A percentile compares a stretch with the other conserved stretches of the same genome.
Evolutionary conservation across 257 asterid species (phyloP).

Genomic region (Schizonepeta tenuifolia): DNA sequence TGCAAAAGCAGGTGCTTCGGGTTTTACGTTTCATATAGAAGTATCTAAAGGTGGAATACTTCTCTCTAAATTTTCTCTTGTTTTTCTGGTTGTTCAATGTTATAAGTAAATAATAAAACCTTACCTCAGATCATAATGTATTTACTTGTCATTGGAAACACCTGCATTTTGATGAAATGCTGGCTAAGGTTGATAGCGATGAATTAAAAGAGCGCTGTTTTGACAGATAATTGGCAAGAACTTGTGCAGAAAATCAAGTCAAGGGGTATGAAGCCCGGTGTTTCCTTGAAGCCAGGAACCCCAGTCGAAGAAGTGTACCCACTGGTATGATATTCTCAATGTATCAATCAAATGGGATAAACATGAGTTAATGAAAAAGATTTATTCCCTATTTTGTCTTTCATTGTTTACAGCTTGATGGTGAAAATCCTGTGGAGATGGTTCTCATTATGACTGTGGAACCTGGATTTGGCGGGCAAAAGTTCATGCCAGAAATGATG

Average conservation of each 20-base stretch:
- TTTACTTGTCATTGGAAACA: not conserved
- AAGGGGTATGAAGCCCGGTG: slow-evolving; percentile 90
- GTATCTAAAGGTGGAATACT: slow-evolving; percentile 21
- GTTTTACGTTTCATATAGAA: slow-evolving; percentile 16
- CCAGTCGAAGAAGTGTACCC: slow-evolving; percentile 88
- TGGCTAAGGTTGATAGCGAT: slow-evolving; percentile 16
- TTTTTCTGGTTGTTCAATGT: not conserved
- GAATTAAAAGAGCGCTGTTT: not conserved
- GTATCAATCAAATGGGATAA: not conserved
- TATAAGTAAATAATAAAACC: not conserved
- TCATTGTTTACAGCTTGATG: slow-evolving; percentile 55
- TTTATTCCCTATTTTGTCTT: not conserved
- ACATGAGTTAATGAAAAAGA: not conserved
- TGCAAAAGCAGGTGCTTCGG: slow-evolving; percentile 11
- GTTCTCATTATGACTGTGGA: slow-evolving; percentile 96
- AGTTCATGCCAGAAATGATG: slow-evolving; percentile 93
- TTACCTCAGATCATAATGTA: not conserved
- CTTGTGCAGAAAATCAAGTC: slow-evolving; percentile 71
- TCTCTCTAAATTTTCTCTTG: not conserved
- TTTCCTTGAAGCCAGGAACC: slow-evolving; percentile 85
- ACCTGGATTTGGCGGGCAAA: slow-evolving; percentile 99
- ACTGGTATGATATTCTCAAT: slow-evolving; percentile 49
- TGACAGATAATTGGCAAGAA: slow-evolving; percentile 87
- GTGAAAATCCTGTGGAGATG: slow-evolving; percentile 70
- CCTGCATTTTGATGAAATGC: not conserved